Evolutionary conservation across 1,139 yeast species (phyloP).

Genomic region (Candida freyschussii): DNA sequence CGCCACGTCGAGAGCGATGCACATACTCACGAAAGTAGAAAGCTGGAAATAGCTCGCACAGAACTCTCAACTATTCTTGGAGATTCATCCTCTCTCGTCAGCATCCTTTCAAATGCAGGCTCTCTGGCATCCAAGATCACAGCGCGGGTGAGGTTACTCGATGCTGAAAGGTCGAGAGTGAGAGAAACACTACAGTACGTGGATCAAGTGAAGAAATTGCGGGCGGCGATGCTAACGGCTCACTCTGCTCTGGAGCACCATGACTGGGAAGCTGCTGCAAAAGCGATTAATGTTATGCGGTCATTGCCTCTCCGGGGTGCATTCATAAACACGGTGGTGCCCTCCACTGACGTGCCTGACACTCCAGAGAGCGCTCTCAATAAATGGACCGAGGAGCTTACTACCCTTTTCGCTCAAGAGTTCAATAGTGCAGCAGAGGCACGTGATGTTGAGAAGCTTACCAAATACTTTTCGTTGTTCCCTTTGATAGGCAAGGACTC

Average conservation of each 20-base stretch:
- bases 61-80: conserved; percentile 40
- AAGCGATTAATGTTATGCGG: conserved; percentile 50
- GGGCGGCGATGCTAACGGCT: conserved; percentile 62
- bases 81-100: conserved; percentile 43
- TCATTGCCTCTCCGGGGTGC: conserved; percentile 61
- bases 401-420: conserved; percentile 50
- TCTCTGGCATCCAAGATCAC: conserved; percentile 65
- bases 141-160: conserved; percentile 62
- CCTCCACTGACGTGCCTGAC: conserved; percentile 86
- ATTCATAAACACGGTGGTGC: conserved; percentile 81
- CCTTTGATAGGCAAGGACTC: conserved; percentile 76
- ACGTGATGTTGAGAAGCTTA: conserved; percentile 64
- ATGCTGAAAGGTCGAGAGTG: conserved; percentile 68
- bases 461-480: conserved; percentile 77
- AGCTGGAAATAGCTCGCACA: conserved; percentile 36
- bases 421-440: conserved; percentile 66
- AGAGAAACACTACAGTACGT: conserved; percentile 61
- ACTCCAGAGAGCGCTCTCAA: conserved; percentile 55
- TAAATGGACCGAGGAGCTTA: conserved; percentile 56
- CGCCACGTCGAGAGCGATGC: conserved; percentile 20
- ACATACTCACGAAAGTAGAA: conserved; percentile 30
- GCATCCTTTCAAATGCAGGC: conserved; percentile 55
- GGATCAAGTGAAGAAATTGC: conserved; percentile 56
- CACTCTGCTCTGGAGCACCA: conserved; percentile 60
- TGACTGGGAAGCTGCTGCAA: conserved; percentile 72